Percentiles rank a stretch among this genome's conserved stretches.
These are phyloP conservation scores for Abortiporus biennis DNA, from an alignment of 1,284 basidiomycete genomes.

Conservation along the genomic window DNA sequence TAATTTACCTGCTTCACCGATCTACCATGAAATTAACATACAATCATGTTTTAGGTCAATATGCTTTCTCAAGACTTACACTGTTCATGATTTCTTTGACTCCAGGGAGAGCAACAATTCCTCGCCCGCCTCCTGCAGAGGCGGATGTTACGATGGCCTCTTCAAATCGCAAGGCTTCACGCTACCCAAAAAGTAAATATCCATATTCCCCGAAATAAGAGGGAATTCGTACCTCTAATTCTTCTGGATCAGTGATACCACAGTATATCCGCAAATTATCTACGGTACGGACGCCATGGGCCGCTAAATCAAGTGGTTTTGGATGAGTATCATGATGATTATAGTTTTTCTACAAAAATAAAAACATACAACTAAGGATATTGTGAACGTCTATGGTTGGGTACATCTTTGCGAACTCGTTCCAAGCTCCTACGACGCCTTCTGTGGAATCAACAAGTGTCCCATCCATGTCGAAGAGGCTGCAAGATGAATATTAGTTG, in stretches of 20 bases:
- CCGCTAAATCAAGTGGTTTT: constrained; percentile 36
- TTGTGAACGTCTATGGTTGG: constrained; percentile 53
- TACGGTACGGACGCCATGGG: constrained; percentile 76
- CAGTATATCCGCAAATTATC: constrained; percentile 75
- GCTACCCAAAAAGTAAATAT: constrained; percentile 28
- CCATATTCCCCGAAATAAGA: background rate
- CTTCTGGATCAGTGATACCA: constrained; percentile 58
- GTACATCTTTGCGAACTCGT: constrained; percentile 56
- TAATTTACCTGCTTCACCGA: constrained; percentile 32
- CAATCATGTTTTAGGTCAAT: too few relatives aligned
- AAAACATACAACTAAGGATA: constrained; percentile 52
- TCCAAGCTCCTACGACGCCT: constrained; percentile 73
- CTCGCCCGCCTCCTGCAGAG: constrained; percentile 41
- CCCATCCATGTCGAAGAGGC: constrained; percentile 77
- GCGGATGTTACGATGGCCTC: constrained; percentile 56
- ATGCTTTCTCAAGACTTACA: too few relatives aligned
- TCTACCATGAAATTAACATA: too few relatives aligned
- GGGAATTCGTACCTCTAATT: constrained; percentile 50
- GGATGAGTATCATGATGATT: too few relatives aligned
- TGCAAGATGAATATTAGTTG: constrained; percentile 19
- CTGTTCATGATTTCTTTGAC: constrained; percentile 46
- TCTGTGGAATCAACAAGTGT: constrained; percentile 71
- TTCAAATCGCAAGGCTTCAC: constrained; percentile 64
- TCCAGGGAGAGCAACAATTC: constrained; percentile 62
- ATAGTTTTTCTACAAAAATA: constrained; percentile 3